Evolutionary conservation across 257 asterid species (phyloP).

Genomic region (Thymus quinquecostatus): DNA sequence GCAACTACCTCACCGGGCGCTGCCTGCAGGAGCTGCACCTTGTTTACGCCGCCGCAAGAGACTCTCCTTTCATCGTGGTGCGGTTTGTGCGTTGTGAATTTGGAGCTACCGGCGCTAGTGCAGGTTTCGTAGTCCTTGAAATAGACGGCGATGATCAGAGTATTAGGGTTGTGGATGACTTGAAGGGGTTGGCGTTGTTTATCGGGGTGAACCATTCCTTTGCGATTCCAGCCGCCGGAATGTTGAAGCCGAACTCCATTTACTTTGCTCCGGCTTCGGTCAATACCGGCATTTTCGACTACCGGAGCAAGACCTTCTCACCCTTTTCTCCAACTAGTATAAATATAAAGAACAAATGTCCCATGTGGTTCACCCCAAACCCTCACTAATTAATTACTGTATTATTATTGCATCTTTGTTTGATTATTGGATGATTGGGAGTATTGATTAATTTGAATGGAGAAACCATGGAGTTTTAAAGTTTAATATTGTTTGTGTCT

Average conservation of each 20-base stretch:
- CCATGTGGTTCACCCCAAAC: too few relatives aligned
- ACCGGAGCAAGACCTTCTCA: background rate
- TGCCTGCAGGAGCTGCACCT: background rate
- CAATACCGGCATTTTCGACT: background rate
- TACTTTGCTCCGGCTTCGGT: background rate
- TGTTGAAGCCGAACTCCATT: background rate
- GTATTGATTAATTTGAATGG: too few relatives aligned
- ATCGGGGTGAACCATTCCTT: background rate
- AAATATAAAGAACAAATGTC: too few relatives aligned
- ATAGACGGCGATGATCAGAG: background rate
- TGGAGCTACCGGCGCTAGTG: background rate
- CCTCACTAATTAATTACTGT: too few relatives aligned
- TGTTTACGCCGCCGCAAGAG: background rate
- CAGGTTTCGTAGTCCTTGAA: background rate
- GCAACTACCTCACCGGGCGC: background rate
- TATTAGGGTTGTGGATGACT: background rate
- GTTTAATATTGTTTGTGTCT: too few relatives aligned
- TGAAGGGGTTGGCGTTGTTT: background rate
- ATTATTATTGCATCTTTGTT: too few relatives aligned
- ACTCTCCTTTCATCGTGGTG: background rate
- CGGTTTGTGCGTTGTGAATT: background rate
- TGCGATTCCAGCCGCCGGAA: background rate
- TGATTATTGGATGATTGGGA: too few relatives aligned
- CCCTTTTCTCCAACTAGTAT: too few relatives aligned
- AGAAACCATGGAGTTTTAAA: too few relatives aligned